These are phyloP conservation scores for Solanum appendiculatum DNA, from an alignment of 257 asterid species.

Conservation along the genomic window DNA sequence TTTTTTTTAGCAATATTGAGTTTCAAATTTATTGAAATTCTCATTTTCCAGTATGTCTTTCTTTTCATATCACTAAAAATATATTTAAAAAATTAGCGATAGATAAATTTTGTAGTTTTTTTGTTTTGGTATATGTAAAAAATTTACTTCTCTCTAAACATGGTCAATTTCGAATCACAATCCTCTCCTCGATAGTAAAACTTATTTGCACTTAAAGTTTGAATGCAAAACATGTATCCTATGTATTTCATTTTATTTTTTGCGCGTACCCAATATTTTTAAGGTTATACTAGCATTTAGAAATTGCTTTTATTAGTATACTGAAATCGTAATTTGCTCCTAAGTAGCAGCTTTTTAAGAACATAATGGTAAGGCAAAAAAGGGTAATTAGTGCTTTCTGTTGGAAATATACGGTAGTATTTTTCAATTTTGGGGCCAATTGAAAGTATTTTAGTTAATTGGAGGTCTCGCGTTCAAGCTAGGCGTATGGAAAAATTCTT, in stretches of 20 bases:
- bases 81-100: neutral
- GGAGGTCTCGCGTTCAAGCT: no score
- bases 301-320: neutral
- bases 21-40: neutral
- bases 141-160: neutral
- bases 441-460: neutral
- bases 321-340: neutral
- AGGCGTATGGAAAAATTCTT: no score
- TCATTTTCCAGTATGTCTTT: neutral
- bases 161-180: neutral
- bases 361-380: neutral
- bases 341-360: no score
- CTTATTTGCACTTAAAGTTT: no score
- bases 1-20: neutral
- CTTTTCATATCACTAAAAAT: neutral
- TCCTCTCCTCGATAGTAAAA: neutral
- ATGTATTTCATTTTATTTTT: no score
- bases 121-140: neutral
- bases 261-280: neutral
- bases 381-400: neutral
- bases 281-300: no score
- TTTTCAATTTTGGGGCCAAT: neutral
- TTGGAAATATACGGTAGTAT: neutral
- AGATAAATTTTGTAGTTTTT: neutral
- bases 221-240: neutral